Base-by-base conservation (phyloP, 2,329 filamentous ascomycete species). In the Ophiobolus disseminans region DNA sequence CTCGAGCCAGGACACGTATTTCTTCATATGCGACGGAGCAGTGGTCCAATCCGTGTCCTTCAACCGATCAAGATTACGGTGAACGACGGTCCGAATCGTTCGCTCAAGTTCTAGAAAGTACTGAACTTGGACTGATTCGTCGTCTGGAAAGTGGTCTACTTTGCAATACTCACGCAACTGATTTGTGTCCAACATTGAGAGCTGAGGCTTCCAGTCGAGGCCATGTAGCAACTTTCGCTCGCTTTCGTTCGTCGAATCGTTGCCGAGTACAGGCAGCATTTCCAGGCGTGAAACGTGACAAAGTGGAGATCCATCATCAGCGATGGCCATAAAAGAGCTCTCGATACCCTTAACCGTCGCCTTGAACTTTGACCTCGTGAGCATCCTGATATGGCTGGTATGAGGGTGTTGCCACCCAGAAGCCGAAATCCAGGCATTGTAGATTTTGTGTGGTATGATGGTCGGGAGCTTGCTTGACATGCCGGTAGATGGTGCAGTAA, bases 171-270 rank as follows among this genome's bases (percentile, higher is more conserved):
- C 40, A 20, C 5, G 11, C 4, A 49, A 36, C 30, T 49, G 41
- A 10, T 28, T 2, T 21, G 28, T 19, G 13, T 4, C 5, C 14
- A 48, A 41, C n/a, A 45, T 11, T 5, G 36, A 42, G 17, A 53
- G 19, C 14, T 39, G 40, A 9, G 50, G 50, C n/a, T 46, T 45
- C 50, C 50, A 53, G 6, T 49, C 45, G 20, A 45, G 35, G 9
- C 30, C 16, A 32, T 53, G 32, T 4, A 53, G 41, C 25, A 53
- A 17, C 22, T 41, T 48, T 19, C 34, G 39, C 17, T 30, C 28
- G 17, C 9, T 19, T 4, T 35, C 19, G 8, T 9, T 19, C 11
- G 5, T 9, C 6, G 16, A 16, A 11, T 38, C 25, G 11, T 19
- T 3, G 20, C 37, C 37, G n/a, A n/a, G n/a, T 3, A 40, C 25